Evolutionary conservation across 2,329 filamentous ascomycete species (phyloP).

Genomic region (Elsinoe arachidis): DNA sequence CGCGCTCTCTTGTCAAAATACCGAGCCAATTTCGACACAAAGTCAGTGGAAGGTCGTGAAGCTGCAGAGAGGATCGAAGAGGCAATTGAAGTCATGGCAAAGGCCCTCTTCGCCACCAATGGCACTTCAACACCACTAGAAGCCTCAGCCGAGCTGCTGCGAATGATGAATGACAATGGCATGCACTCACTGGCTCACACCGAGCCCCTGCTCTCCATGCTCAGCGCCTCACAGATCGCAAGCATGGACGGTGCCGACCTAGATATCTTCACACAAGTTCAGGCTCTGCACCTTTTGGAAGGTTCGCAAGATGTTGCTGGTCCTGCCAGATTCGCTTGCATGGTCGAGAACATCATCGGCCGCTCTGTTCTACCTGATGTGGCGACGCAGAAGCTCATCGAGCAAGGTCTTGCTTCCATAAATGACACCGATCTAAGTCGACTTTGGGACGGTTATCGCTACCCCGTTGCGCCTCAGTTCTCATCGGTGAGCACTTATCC

Average conservation of each 20-base stretch:
- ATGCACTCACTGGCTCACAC: conserved; percentile 52
- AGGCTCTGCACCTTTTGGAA: conserved; percentile 42
- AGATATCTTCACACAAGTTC: conserved; percentile 53
- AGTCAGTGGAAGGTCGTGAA: conserved; percentile 42
- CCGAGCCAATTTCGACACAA: conserved; percentile 49
- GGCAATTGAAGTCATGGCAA: conserved; percentile 61
- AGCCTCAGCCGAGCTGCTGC: conserved; percentile 51
- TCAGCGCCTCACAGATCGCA: conserved; percentile 52
- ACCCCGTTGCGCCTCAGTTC: conserved; percentile 36
- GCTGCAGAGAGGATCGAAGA: conserved; percentile 77
- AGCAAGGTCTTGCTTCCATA: conserved; percentile 49
- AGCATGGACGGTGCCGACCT: conserved; percentile 47
- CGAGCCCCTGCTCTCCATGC: conserved; percentile 51
- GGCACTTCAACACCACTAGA: conserved; percentile 42
- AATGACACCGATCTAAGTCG: conserved; percentile 39
- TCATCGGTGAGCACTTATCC: conserved; percentile 42
- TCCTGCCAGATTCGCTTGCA: conserved; percentile 51
- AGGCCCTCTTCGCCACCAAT: conserved; percentile 46
- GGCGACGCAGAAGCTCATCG: conserved; percentile 48
- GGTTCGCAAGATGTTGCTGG: conserved; percentile 48
- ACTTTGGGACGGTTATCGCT: conserved; percentile 52
- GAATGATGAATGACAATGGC: conserved; percentile 58
- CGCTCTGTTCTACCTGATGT: conserved; percentile 46
- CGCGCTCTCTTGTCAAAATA: conserved; percentile 84
- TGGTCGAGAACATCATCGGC: conserved; percentile 50